Evolutionary conservation across 495 filamentous ascomycete species (phyloP), one percentile per base, ranked within the genome.

Genomic region (Xylaria sp.): DNA sequence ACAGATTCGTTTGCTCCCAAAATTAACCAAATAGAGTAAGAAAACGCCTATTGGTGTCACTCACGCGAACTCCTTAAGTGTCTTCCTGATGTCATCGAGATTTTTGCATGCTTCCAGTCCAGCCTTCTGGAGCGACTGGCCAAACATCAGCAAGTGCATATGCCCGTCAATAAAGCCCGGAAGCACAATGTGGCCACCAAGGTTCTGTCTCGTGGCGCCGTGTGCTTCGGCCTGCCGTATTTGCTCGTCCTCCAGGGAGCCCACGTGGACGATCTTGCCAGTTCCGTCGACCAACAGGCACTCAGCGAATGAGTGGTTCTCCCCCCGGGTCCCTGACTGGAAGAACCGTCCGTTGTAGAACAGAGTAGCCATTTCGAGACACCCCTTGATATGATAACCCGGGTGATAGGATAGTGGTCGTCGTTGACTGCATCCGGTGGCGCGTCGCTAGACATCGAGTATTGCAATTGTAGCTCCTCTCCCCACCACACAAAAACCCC

Each of bases 151-250:
- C 33, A 91, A 82, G 70, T 91, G 89, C 74, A 90, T 86, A 74
- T 91, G 89, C 4, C 84, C 87, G 72, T 91, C 89, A 59, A 91
- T 86, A 73, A 92, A 92, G 31, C 89, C 88, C 0, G 90, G 90
- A 40, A 90, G 76, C 14, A 91, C 78, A 31, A 86, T 83, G 26
- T 78, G 79, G 46, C 83, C 78, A 0, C 80, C 59, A 21, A 92
- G 79, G 72, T 90, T 84, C 67, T 74, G 78, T 52, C 80, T 77
- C 5, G 52, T 72, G 1, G 83, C 79, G 17, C 77, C 78, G 29
- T 75, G 29, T 2, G 77, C 50, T 29, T 75, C 73, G 43, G 82
- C 79, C 0, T 75, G 67, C 24, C 75, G 72, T 31, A 84, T 74
- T 26, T 77, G 65, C 1, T 76, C 77, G 46, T 83, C 80, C 35